Base-by-base conservation (phyloP, 331 rosid genomes). In the Phaseolus coccineus region DNA sequence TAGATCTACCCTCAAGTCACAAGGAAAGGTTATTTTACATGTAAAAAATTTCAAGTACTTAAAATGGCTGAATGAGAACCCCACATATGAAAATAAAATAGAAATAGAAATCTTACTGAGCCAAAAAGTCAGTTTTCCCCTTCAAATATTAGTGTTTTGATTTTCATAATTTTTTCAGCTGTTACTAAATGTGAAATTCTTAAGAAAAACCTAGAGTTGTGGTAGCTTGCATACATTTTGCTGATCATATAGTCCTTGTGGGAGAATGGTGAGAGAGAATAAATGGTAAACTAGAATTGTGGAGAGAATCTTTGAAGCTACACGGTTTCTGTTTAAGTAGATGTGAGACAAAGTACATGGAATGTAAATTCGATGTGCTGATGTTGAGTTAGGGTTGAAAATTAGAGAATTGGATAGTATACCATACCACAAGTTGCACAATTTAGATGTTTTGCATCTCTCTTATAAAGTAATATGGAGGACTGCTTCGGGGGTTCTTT, bases 131-230 rank as follows among this genome's bases (percentile, higher is more conserved):
- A 73, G n/a, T 4, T 9, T 57, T 39, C 25, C 19, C 39, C 42
- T 37, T 55, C 55, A 56, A 56, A 55, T 73, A 19, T 48, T 39
- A 91, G 7, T 3, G 4, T 30, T 61, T 52, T 44, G n/a, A 19
- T 78, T 61, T 69, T 33, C 35, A 59, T 71, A 15, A 12, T 72
- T 61, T 51, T 48, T 51, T 58, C 67, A 35, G 13, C 35, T 8
- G 39, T 11, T 68, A 39, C 71, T 61, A 56, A 71, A 62, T 80
- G 73, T 80, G 68, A 62, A 55, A 62, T 40, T 52, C 57, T 25
- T 52, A 4, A 2, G 27, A 19, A 35, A 55, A 39, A 73, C 22
- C 55, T 22, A 73, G 12, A 22, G 66, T 73, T 55, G 66, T 19
- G 40, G 40, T 13, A 73, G 39, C 48, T 56, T 73, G 39, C 15